A percentile compares a stretch with the other conserved stretches of the same genome.
Evolutionary conservation across 345 rosid genomes (phyloP).

Genomic region (Hypericum androsaemum): DNA sequence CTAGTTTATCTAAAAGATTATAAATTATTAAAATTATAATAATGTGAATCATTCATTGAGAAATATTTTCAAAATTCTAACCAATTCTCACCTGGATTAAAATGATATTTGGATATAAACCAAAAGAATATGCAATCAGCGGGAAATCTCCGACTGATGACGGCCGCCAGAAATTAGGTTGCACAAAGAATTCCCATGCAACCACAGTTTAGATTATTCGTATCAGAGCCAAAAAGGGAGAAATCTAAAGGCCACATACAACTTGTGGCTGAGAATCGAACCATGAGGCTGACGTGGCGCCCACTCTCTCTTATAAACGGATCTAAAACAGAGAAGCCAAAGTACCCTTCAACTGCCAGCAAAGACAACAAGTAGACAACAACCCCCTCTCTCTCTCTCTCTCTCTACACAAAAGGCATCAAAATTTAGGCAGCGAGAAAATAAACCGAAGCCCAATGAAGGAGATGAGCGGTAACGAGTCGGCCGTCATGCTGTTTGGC

Average conservation of each 20-base stretch:
- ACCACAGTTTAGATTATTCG: no score
- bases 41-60: no score
- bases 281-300: slow-evolving; percentile 58
- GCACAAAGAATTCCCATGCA: no score
- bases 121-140: no score
- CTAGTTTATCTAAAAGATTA: no score
- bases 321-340: slow-evolving; percentile 39
- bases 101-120: no score
- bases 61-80: no score
- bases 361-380: slow-evolving; percentile 5
- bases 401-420: neutral
- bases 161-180: no score
- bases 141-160: no score
- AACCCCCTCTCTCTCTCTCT: slow-evolving; percentile 19
- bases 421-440: slow-evolving; percentile 22
- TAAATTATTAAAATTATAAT: no score
- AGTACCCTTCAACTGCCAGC: slow-evolving; percentile 18
- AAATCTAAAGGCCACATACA: slow-evolving; percentile 59
- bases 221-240: slow-evolving; percentile 15
- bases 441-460: slow-evolving; percentile 20
- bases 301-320: slow-evolving; percentile 52
- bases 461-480: slow-evolving; percentile 31
- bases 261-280: slow-evolving; percentile 83
- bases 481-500: slow-evolving; percentile 76
- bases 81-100: no score